phyloP scores from a whole-genome alignment of 2,329 filamentous ascomycete species.

The Fusarium sp. region DNA sequence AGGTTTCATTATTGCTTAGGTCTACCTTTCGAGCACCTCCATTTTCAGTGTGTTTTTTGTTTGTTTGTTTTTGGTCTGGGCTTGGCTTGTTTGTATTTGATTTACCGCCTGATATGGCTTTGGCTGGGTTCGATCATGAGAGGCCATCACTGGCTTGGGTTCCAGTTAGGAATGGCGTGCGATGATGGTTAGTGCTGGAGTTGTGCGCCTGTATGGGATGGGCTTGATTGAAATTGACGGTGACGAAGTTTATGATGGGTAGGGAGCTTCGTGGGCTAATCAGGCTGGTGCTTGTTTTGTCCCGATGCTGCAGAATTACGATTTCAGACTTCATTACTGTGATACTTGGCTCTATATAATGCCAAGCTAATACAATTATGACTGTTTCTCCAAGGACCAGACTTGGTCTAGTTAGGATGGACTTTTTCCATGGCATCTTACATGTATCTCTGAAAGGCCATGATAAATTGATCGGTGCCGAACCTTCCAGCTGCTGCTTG shows the following conservation, averaged over 20 bases:
- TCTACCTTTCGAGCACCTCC: constrained; percentile 8
- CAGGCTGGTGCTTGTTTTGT: constrained; percentile 36
- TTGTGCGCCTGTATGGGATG: constrained; percentile 11
- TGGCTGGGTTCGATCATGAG: constrained; percentile 21
- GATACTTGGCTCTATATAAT: background rate
- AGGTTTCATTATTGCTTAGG: constrained; percentile 13
- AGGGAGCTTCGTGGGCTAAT: constrained; percentile 15
- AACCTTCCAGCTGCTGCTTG: too few relatives aligned
- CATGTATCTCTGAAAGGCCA: background rate
- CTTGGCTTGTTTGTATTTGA: constrained; percentile 17
- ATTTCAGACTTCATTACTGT: constrained; percentile 18
- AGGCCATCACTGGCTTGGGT: constrained; percentile 6
- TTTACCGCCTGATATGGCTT: constrained; percentile 19
- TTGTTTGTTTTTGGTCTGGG: constrained; percentile 1
- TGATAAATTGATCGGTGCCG: background rate
- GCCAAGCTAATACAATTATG: background rate
- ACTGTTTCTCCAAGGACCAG: background rate
- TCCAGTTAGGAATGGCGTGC: constrained; percentile 14
- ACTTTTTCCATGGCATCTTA: background rate
- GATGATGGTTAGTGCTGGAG: constrained; percentile 9
- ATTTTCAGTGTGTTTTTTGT: constrained; percentile 18
- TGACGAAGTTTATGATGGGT: constrained; percentile 25
- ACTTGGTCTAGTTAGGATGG: background rate
- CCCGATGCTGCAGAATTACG: constrained; percentile 31
- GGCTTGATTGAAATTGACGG: constrained; percentile 17